Percentiles rank a stretch among this genome's conserved stretches.
phyloP scores from a whole-genome alignment of 1,284 basidiomycete species.

The Pterulicium gracile region DNA sequence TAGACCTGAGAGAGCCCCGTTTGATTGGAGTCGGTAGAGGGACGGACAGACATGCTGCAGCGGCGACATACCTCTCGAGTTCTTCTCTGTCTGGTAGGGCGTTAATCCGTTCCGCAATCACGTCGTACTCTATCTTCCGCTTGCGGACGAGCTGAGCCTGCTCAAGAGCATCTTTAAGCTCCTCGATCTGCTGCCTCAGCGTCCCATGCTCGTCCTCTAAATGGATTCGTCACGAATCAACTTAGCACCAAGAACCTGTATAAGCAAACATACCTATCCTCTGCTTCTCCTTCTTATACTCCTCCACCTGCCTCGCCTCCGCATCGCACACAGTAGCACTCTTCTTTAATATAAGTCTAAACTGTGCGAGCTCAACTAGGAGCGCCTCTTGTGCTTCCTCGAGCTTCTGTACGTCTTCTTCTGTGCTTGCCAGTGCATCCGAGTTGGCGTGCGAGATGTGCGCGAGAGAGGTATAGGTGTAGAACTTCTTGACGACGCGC shows the following conservation, averaged over 20 bases:
- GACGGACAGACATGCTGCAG: neutral
- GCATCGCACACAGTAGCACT: conserved; percentile 72
- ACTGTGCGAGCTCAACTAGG: conserved; percentile 62
- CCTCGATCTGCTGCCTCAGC: conserved; percentile 57
- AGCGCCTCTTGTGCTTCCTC: conserved; percentile 72
- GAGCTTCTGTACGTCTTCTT: conserved; percentile 24
- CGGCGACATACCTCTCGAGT: conserved; percentile 46
- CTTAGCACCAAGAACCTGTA: conserved; percentile 8
- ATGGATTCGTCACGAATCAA: conserved; percentile 7
- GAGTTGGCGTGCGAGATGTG: conserved; percentile 28
- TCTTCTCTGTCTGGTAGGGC: conserved; percentile 65
- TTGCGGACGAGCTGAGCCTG: conserved; percentile 63
- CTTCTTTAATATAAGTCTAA: conserved; percentile 64
- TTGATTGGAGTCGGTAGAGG: conserved; percentile 3
- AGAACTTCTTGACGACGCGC: conserved; percentile 70
- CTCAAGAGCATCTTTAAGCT: conserved; percentile 63
- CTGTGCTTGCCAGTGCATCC: no score
- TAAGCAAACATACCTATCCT: conserved; percentile 46
- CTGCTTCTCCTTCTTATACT: conserved; percentile 61
- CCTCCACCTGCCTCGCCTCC: conserved; percentile 69
- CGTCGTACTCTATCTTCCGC: conserved; percentile 76
- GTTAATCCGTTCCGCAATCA: conserved; percentile 71
- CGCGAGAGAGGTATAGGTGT: conserved; percentile 52
- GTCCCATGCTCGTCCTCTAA: conserved; percentile 60
- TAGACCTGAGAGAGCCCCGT: conserved; percentile 44